phyloP scores from a whole-genome alignment of 1,284 basidiomycete genomes.

The Puccinia hordei region DNA sequence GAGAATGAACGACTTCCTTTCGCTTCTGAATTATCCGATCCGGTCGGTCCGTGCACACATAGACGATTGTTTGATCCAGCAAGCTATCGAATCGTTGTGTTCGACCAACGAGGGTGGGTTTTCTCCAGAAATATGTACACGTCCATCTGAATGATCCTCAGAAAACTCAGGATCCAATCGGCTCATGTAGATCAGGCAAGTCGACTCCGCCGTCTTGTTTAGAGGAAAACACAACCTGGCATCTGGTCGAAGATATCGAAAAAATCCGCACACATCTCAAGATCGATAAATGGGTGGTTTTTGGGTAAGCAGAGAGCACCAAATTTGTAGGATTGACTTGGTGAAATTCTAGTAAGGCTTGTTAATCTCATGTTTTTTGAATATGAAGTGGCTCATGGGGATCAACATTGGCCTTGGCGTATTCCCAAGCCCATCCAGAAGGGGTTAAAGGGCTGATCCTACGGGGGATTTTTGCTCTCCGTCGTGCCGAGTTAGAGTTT shows the following conservation, averaged over 20 bases:
- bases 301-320: conserved; percentile 63
- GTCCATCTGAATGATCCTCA: conserved; percentile 55
- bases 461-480: conserved; percentile 85
- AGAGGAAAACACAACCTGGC: conserved; percentile 91
- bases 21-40: conserved; percentile 61
- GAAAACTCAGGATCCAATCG: conserved; percentile 28
- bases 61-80: conserved; percentile 77
- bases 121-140: neutral
- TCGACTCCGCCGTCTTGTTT: conserved; percentile 65
- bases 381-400: conserved; percentile 65
- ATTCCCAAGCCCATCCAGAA: conserved; percentile 81
- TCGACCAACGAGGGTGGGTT: conserved; percentile 36
- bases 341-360: neutral
- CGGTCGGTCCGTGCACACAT: no score
- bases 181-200: conserved; percentile 60
- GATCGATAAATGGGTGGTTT: conserved; percentile 85
- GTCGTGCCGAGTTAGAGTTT: conserved; percentile 73
- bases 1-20: conserved; percentile 72
- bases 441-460: conserved; percentile 77
- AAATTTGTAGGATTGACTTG: neutral
- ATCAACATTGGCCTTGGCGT: conserved; percentile 82
- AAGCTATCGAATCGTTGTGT: conserved; percentile 70
- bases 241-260: conserved; percentile 87
- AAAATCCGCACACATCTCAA: conserved; percentile 72
- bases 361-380: neutral